Evolutionary conservation across 2,329 filamentous ascomycete genomes (phyloP), one percentile per base, ranked within the genome.

Genomic region (Xylaria sp.): DNA sequence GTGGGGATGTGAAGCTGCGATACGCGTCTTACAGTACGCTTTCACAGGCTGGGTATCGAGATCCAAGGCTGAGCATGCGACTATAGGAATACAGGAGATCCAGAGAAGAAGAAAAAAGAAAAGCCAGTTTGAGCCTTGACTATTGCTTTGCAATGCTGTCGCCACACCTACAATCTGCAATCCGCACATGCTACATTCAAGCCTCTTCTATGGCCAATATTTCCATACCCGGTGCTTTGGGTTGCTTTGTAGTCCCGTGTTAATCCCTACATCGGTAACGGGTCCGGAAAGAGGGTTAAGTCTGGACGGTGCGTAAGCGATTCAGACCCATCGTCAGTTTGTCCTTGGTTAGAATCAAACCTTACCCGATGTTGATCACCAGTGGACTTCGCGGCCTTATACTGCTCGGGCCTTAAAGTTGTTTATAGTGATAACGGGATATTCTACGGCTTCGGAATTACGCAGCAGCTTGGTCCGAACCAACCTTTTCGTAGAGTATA

Each of bases 1-100:
- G 11, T 55, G 45, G 44, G 31, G 57, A 64, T 63, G 59, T 49
- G 44, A 50, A 59, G 57, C 51, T 65, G 61, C 31, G 25, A 56
- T 62, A 56, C 42, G 49, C 27, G 17, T 25, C 33, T 20, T 51
- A 36, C 27, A 5, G 33, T 25, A 22, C 17, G 51, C 49, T 64
- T 36, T 53, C 42, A 61, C 38, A 51, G 39, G 36, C 53, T 50
- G 11, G 27, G 17, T 20, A 45, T 36, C 53, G 5, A 59, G 22
- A 54, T 54, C 17, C 58, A 45, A 54, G 20, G 29, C 55, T 45
- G n/a, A 66, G 56, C 59, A 60, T 69, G 67, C 67, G 57, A 64
- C 59, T 53, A 68, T 68, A 66, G 65, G 67, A 69, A 68, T 66
- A 70, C 66, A 61, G 53, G 54, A 55, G 69, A 63, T 61, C 69